These are phyloP conservation scores for Holtermannia corniformis DNA, from an alignment of 768 basidiomycete species.

Conservation along the genomic window DNA sequence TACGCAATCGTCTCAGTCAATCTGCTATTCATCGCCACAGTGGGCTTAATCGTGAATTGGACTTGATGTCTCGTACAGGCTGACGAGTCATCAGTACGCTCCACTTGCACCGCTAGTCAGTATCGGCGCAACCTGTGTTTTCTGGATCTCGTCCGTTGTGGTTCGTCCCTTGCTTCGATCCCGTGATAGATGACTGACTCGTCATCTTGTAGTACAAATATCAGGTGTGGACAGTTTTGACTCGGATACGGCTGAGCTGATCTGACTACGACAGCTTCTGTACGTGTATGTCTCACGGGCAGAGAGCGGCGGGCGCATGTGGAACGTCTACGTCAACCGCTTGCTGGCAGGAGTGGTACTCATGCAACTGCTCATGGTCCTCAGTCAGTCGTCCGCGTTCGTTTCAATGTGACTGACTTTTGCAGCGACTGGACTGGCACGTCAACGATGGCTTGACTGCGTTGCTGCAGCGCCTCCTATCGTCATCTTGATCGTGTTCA, in stretches of 20 bases:
- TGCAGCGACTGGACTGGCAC: constrained; percentile 54
- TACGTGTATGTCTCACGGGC: constrained; percentile 82
- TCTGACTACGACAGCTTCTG: constrained; percentile 56
- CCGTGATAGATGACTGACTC: constrained; percentile 47
- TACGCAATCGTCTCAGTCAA: constrained; percentile 24
- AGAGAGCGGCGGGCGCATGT: constrained; percentile 87
- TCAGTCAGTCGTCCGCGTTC: constrained; percentile 54
- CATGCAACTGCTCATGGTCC: constrained; percentile 59
- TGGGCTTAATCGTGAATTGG: constrained; percentile 56
- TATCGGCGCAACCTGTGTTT: constrained; percentile 69
- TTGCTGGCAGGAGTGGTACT: constrained; percentile 64
- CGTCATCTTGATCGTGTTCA: constrained; percentile 68
- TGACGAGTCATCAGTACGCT: constrained; percentile 51
- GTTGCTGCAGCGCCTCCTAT: constrained; percentile 78
- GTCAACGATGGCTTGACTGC: constrained; percentile 56
- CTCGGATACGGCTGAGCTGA: neutral
- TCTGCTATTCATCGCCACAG: constrained; percentile 76
- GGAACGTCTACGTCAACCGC: constrained; percentile 90
- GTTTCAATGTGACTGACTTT: neutral
- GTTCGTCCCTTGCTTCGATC: constrained; percentile 13
- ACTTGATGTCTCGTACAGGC: neutral
- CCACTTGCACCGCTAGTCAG: constrained; percentile 86
- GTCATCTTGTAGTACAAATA: constrained; percentile 72
- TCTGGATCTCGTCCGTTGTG: constrained; percentile 53
- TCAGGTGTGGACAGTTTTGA: constrained; percentile 23